Base-by-base conservation (phyloP, 2,329 filamentous ascomycete species). In the Cladosporium sp. region DNA sequence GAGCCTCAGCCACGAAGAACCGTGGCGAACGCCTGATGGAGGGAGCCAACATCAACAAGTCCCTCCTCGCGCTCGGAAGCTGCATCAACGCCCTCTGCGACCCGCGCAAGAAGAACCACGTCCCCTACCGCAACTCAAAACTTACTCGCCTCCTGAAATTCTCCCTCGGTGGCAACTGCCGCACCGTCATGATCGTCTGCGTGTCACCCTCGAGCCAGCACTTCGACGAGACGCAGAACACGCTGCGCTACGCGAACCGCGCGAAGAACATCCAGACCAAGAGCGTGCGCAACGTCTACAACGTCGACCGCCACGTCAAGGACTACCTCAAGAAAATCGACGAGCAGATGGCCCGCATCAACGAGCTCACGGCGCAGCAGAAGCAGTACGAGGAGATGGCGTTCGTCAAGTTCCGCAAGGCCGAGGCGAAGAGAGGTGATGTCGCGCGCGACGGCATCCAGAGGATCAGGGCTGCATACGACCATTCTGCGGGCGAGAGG, bases 251-350 rank as follows among this genome's bases (percentile, higher is more conserved):
- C 66, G 93, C 93, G 46, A 97, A 98, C 70, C 82, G 93, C 61
- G 93, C 93, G 54, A 98, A 98, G 81, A 98, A 98, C 66, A 98
- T 98, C 67, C 95, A 97, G 74, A 98, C 93, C 54, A 98, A 98
- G 78, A 90, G 96, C 53, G 96, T 93, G n/a, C 85, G 91, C 64
- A 98, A 98, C 67, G 91, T 97, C 19, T 98, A 95, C 75, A 98
- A 98, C 69, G 93, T 98, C 58, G 96, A 98, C 69, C 87, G 93
- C 56, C 93, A 98, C 72, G 93, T 98, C 65, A 98, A 98, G 75
- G 93, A 98, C 71, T 98, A 95, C 73, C 74, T 98, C 68, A 93
- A 96, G 76, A 97, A 97, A 79, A 98, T 98, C 63, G 92, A 98
- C 66, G 93, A 98, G 73, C 92, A 98, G 69, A 91, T 95, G 79